A percentile compares a stretch with the other conserved stretches of the same genome.
Evolutionary conservation across 2,329 filamentous ascomycete species (phyloP).

Genomic region (Epichloe uncinata): DNA sequence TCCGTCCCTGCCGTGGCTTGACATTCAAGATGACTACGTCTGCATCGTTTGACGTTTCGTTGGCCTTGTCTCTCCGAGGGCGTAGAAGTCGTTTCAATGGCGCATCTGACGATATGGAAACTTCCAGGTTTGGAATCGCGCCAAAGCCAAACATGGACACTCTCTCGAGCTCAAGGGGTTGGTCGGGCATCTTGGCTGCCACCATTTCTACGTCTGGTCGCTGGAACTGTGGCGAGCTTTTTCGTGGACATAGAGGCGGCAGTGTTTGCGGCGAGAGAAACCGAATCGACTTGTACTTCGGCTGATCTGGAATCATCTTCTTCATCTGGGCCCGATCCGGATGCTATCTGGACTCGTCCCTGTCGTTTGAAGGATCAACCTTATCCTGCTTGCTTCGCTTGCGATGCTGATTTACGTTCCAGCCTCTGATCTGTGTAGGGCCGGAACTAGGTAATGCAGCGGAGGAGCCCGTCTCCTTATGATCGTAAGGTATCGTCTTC

Average conservation of each 20-base stretch:
- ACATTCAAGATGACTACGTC: background rate
- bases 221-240: background rate
- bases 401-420: constrained; percentile 33
- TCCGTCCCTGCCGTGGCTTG: background rate
- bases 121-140: constrained; percentile 9
- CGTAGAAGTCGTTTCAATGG: constrained; percentile 6
- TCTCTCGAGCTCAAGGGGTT: constrained; percentile 1
- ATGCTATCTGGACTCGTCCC: constrained; percentile 27
- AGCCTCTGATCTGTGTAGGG: constrained; percentile 43
- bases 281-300: background rate
- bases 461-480: constrained; percentile 43
- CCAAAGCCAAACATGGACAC: constrained; percentile 9
- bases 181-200: constrained; percentile 5
- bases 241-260: constrained; percentile 5
- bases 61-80: background rate
- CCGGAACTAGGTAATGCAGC: constrained; percentile 43
- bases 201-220: constrained; percentile 9
- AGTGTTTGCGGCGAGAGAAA: constrained; percentile 2
- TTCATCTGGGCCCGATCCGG: constrained; percentile 14
- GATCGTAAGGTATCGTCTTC: constrained; percentile 46
- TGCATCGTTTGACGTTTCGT: background rate
- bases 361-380: constrained; percentile 19
- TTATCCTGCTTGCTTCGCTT: constrained; percentile 23
- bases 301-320: constrained; percentile 6
- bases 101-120: constrained; percentile 1